phyloP scores from a whole-genome alignment of 148 eudicot species.

The Talinum fruticosum region DNA sequence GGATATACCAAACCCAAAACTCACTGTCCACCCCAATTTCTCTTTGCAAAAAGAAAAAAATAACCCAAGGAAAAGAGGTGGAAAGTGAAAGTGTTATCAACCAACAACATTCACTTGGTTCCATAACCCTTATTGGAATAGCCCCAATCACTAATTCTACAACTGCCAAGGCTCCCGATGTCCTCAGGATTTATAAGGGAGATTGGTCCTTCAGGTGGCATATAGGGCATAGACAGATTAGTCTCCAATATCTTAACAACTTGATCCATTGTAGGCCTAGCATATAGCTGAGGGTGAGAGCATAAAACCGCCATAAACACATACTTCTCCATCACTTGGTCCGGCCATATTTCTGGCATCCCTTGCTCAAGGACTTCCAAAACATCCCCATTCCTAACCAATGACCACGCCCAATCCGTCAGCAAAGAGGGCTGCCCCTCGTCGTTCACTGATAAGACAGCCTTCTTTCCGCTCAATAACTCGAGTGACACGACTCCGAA shows the following conservation, averaged over 20 bases:
- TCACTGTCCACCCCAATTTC: too few species aligned
- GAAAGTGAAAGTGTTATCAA: too few species aligned
- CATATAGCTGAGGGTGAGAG: conserved; percentile 77
- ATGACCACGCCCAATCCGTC: conserved; percentile 85
- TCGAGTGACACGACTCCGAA: neutral
- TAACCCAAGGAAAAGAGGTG: too few species aligned
- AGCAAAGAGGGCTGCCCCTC: conserved; percentile 51
- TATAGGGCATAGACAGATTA: conserved; percentile 35
- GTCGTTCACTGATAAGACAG: conserved; percentile 41
- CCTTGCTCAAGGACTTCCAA: conserved; percentile 62
- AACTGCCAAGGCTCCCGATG: conserved; percentile 32
- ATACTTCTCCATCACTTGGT: conserved; percentile 68
- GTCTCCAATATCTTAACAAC: conserved; percentile 74
- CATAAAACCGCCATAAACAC: conserved; percentile 72
- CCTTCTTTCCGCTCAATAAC: conserved; percentile 69
- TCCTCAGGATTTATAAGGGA: conserved; percentile 17
- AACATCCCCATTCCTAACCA: conserved; percentile 56
- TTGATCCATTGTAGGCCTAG: conserved; percentile 90
- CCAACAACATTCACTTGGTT: too few species aligned
- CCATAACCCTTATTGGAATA: too few species aligned
- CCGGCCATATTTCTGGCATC: conserved; percentile 55
- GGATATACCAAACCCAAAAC: too few species aligned
- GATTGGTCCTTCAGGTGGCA: too few species aligned
- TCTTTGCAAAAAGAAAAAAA: too few species aligned
- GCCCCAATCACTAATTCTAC: too few species aligned